Base-by-base conservation (phyloP, 2,329 filamentous ascomycete species). In the Paracamarosporium sp. region DNA sequence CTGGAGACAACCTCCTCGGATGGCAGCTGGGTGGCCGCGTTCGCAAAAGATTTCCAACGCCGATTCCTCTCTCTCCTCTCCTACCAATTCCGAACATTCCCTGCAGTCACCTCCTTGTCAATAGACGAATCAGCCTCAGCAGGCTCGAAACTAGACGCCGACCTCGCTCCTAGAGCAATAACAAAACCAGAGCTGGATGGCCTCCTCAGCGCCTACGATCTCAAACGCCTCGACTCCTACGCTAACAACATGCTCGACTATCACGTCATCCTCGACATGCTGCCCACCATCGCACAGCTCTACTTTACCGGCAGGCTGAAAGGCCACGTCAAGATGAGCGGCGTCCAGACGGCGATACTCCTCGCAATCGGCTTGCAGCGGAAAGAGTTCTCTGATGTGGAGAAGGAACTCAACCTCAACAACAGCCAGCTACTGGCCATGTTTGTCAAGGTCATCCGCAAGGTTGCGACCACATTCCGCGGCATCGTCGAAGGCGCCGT, bases 161-260 rank as follows among this genome's bases (percentile, higher is more conserved):
- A 73, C 1, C 64, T 83, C 0, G 79, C 83, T 2, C 81, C 84
- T 45, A 76, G 79, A 3, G 79, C 86, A 1, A 80, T 99, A 51
- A 87, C 82, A 12, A 96, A 96, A 78, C 62, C 79, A 0, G 90
- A 93, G 60, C 85, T 99, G 6, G 93, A 97, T 70, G 81, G 82
- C 15, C 77, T 89, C 2, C 86, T 99, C 76, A 92, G 91, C 3
- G 93, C 95, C 0, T 98, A 95, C 74, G 95, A 99, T 75, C 86
- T 97, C 61, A 98, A 98, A 81, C 89, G 95, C 27, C 83, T 99
- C 3, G 94, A 97, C 73, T 93, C 91, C 41, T 99, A 99, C 70
- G 92, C 95, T 15, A 96, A 96, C 78, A 97, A 96, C 78, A 91
- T 97, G 85, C 87, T 99, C 40, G 96, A 99, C 78, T 97, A 98